Evolutionary conservation across 1,139 yeast species (phyloP).

Genomic region (Trichomonascaceae sp.): DNA sequence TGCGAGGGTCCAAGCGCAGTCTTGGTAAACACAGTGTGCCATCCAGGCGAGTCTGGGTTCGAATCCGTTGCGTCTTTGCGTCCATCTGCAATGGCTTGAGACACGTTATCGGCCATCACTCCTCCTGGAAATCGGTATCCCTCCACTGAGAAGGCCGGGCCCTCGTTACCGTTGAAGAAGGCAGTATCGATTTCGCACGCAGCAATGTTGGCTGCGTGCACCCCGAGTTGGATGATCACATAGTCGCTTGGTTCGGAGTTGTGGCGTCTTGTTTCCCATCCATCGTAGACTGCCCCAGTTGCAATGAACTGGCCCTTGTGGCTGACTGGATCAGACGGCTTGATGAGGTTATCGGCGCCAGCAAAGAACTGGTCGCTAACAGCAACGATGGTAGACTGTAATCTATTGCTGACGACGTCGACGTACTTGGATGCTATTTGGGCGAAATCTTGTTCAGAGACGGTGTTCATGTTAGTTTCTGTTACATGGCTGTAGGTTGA

Average conservation of each 20-base stretch:
- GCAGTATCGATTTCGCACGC: constrained; percentile 91
- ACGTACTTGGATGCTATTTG: too few species aligned
- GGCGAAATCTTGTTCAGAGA: too few species aligned
- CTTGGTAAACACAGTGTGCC: constrained; percentile 61
- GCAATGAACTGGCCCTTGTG: constrained; percentile 68
- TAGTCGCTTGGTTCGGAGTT: constrained; percentile 74
- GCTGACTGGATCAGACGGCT: constrained; percentile 66
- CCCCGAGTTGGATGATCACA: constrained; percentile 76
- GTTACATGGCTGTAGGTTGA: too few species aligned
- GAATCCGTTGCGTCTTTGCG: constrained; percentile 17
- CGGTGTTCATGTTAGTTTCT: too few species aligned
- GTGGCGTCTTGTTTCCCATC: constrained; percentile 97
- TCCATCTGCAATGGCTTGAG: constrained; percentile 11
- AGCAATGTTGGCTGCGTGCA: constrained; percentile 59
- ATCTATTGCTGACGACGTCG: constrained; percentile 70
- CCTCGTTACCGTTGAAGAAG: constrained; percentile 87
- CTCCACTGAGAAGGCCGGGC: constrained; percentile 79
- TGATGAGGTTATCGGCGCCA: constrained; percentile 75
- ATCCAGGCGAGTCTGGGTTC: constrained; percentile 27
- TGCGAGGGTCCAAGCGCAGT: constrained; percentile 81
- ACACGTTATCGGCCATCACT: too few species aligned
- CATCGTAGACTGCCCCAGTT: constrained; percentile 95
- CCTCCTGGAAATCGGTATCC: constrained; percentile 35
- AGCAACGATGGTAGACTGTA: constrained; percentile 61
- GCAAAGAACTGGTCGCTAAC: constrained; percentile 93